phyloP scores from a whole-genome alignment of 2,329 filamentous ascomycete species.

The Hypoxylon rubiginosum region DNA sequence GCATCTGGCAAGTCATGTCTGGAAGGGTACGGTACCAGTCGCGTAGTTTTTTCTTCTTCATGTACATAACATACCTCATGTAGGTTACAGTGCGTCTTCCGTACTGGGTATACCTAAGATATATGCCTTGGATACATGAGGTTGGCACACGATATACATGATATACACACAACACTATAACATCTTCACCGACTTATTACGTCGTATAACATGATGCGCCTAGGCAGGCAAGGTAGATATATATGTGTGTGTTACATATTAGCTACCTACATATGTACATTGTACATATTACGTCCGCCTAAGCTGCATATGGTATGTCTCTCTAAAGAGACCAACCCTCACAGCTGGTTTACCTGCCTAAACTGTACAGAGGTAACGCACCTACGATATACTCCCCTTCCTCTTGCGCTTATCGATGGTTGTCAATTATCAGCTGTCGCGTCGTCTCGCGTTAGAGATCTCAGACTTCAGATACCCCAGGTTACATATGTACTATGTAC shows the following conservation, averaged over 20 bases:
- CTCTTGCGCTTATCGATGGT: not conserved
- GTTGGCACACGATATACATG: not conserved
- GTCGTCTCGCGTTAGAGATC: not conserved
- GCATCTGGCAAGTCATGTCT: not conserved
- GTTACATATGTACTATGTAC: too few relatives aligned
- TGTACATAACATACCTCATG: not conserved
- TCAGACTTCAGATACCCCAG: not conserved
- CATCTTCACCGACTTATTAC: slow-evolving; percentile 22
- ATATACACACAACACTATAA: not conserved
- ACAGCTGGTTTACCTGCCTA: slow-evolving; percentile 23
- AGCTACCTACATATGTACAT: not conserved
- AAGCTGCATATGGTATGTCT: not conserved
- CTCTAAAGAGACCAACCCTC: not conserved
- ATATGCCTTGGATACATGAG: not conserved
- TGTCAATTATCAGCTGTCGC: not conserved
- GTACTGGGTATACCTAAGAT: not conserved
- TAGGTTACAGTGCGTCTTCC: not conserved
- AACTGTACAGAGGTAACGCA: slow-evolving; percentile 5
- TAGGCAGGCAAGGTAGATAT: not conserved
- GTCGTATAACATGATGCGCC: not conserved
- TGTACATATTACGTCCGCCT: not conserved
- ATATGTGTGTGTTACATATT: slow-evolving; percentile 1
- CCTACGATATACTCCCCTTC: not conserved
- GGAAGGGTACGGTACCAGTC: not conserved
- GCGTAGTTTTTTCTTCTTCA: not conserved